Conservation (phyloP, 2,329 filamentous ascomycete species). For the Alternaria panax region DNA sequence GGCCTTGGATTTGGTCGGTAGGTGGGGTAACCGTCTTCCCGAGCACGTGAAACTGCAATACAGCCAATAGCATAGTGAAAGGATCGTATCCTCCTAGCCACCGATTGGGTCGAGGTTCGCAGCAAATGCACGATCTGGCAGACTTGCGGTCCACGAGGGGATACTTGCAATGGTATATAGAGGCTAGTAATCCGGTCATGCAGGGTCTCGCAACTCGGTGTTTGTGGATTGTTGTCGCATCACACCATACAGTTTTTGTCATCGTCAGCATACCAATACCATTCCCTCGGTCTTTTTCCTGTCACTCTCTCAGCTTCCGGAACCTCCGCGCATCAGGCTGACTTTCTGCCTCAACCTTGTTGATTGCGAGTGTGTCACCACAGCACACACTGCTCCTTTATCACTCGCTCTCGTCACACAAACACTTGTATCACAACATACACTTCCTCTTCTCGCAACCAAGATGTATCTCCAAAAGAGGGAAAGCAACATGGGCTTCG, state of each 20-base stretch:
- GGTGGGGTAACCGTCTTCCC: constrained; percentile 12
- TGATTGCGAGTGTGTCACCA: background rate
- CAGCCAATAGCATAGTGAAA: constrained; percentile 7
- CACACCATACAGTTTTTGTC: constrained; percentile 6
- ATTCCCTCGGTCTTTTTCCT: constrained; percentile 8
- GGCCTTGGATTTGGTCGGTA: constrained; percentile 2
- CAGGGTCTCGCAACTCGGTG: background rate
- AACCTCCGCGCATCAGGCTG: constrained; percentile 8
- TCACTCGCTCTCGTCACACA: background rate
- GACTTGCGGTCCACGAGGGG: constrained; percentile 5
- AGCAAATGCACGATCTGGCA: constrained; percentile 9
- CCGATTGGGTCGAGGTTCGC: constrained; percentile 12
- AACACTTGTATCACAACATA: background rate
- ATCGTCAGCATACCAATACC: constrained; percentile 10
- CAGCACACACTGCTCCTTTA: background rate
- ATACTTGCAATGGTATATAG: constrained; percentile 10
- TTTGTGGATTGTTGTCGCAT: constrained; percentile 8
- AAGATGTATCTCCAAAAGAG: constrained; percentile 28
- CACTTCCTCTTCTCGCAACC: background rate
- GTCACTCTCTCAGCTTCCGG: constrained; percentile 13
- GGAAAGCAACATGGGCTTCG: constrained; percentile 37
- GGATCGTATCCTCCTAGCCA: background rate
- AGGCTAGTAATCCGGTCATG: background rate
- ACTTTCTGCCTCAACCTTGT: background rate
- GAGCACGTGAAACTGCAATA: constrained; percentile 7